These are phyloP conservation scores for Termitomyces sp. DNA, from an alignment of 768 basidiomycete species.

Conservation along the genomic window DNA sequence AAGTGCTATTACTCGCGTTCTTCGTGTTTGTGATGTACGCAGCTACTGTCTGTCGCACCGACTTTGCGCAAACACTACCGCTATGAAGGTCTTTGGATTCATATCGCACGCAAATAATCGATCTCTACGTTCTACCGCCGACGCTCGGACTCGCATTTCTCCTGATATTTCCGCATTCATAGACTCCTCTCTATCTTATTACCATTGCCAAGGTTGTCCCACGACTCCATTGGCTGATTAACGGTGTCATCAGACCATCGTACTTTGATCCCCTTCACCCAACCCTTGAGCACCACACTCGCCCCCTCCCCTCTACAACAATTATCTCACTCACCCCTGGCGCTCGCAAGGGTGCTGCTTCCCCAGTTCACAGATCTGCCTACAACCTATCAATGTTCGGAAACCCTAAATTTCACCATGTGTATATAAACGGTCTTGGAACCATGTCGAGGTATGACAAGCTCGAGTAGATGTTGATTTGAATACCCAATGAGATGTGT, in stretches of 20 bases:
- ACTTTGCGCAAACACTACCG: constrained; percentile 28
- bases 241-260: constrained; percentile 25
- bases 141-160: constrained; percentile 32
- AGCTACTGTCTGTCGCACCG: constrained; percentile 47
- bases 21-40: constrained; percentile 49
- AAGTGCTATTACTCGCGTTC: constrained; percentile 33
- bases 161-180: constrained; percentile 23
- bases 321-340: constrained; percentile 45
- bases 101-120: constrained; percentile 62
- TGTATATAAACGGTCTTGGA: neutral
- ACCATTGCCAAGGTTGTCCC: constrained; percentile 19
- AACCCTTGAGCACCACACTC: constrained; percentile 28
- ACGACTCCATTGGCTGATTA: constrained; percentile 14
- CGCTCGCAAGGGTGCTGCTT: constrained; percentile 37
- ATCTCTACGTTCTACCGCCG: constrained; percentile 56
- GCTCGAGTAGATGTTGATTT: neutral
- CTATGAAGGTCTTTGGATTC: constrained; percentile 61
- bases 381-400: neutral
- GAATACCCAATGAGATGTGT: too few relatives aligned
- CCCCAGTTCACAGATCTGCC: too few relatives aligned
- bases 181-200: constrained; percentile 12
- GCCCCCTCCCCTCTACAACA: constrained; percentile 35
- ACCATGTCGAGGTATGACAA: neutral
- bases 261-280: constrained; percentile 31
- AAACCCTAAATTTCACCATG: neutral